phyloP scores from a whole-genome alignment of 1,284 basidiomycete species.

The Cutaneotrichosporon sp. region DNA sequence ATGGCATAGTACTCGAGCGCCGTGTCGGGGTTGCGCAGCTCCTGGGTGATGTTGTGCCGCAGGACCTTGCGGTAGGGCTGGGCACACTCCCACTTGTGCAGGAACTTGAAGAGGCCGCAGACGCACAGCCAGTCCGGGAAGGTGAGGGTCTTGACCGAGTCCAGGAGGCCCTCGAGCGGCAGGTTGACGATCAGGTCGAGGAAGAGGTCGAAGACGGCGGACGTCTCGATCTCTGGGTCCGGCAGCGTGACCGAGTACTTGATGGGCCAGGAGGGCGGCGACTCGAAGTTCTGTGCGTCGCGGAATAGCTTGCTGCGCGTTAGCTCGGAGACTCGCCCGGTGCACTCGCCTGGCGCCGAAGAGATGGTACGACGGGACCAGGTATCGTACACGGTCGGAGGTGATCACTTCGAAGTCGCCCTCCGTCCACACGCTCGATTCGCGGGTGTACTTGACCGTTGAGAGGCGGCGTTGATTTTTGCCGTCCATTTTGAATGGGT shows the following conservation, averaged over 20 bases:
- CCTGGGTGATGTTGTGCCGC: neutral
- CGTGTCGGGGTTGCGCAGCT: neutral
- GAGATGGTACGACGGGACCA: constrained; percentile 13
- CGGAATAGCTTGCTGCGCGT: neutral
- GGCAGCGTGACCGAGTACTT: neutral
- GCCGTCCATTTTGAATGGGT: neutral
- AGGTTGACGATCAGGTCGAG: neutral
- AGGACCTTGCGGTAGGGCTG: neutral
- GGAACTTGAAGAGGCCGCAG: neutral
- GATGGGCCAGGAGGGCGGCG: neutral
- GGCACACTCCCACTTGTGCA: neutral
- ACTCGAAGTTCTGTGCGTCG: neutral
- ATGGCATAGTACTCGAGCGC: neutral
- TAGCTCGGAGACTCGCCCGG: neutral
- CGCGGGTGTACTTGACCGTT: neutral
- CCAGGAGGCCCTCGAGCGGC: neutral
- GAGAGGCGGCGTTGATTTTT: neutral
- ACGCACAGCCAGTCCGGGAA: neutral
- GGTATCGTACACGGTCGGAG: constrained; percentile 16
- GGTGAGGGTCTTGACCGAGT: neutral
- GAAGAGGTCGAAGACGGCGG: neutral
- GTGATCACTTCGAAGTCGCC: constrained; percentile 16
- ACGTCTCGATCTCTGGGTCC: neutral
- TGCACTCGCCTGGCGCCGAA: constrained; percentile 10
- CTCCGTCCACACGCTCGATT: constrained; percentile 6